phyloP scores from a whole-genome alignment of 805 yeast genomes.

The Wickerhamiella bombiphila region DNA sequence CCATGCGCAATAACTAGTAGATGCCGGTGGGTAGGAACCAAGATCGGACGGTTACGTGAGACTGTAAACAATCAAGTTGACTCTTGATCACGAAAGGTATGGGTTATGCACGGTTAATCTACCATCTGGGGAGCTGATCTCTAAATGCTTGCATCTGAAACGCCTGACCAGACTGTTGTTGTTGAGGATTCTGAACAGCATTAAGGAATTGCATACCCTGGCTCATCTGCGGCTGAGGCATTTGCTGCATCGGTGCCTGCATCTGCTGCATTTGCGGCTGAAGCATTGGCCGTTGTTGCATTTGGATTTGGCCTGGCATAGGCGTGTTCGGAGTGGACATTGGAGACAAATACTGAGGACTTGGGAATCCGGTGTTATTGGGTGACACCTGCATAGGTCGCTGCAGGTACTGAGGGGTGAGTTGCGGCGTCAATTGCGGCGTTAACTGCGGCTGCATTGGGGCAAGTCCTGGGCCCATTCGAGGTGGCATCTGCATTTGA shows the following conservation, averaged over 20 bases:
- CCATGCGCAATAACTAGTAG: constrained; percentile 12
- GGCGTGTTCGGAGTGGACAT: neutral
- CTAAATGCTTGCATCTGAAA: constrained; percentile 13
- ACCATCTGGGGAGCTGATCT: constrained; percentile 13
- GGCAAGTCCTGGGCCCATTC: constrained; percentile 10
- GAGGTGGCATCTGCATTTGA: constrained; percentile 5
- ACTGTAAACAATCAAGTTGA: constrained; percentile 7
- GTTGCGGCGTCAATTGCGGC: constrained; percentile 3
- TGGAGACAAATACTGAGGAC: constrained; percentile 2
- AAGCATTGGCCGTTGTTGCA: neutral
- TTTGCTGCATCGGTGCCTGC: constrained; percentile 6
- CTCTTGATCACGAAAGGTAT: constrained; percentile 11
- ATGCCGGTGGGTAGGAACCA: constrained; percentile 1
- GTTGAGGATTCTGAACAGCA: constrained; percentile 9
- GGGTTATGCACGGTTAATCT: constrained; percentile 11
- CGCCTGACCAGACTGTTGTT: constrained; percentile 5
- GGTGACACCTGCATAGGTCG: constrained; percentile 1
- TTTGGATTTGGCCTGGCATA: constrained; percentile 1
- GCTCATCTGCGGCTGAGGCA: constrained; percentile 9
- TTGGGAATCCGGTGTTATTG: constrained; percentile 1
- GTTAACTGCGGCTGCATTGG: constrained; percentile 6
- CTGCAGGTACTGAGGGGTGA: constrained; percentile 1
- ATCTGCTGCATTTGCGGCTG: neutral
- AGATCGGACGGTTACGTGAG: neutral
- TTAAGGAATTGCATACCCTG: constrained; percentile 14